Evolutionary conservation across 2,329 filamentous ascomycete genomes (phyloP).

Genomic region (Colletotrichum eremochloae): DNA sequence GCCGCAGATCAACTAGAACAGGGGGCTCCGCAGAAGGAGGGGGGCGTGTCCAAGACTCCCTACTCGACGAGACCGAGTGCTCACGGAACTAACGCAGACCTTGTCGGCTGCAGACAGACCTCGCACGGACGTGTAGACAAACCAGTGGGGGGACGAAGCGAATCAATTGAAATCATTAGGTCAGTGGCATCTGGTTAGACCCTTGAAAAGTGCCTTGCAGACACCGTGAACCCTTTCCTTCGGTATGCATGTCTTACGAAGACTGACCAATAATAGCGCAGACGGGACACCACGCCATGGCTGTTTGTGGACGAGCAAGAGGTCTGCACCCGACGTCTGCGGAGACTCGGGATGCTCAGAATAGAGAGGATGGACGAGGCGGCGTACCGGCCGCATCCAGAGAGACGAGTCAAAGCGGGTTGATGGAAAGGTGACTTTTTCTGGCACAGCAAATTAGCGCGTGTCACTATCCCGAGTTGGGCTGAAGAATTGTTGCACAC

Average conservation of each 20-base stretch:
- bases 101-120: conserved; percentile 19
- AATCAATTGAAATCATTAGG: conserved; percentile 14
- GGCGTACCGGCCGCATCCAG: conserved; percentile 16
- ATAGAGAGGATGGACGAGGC: conserved; percentile 15
- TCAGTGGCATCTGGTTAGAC: conserved; percentile 13
- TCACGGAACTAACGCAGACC: conserved; percentile 8
- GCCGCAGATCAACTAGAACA: conserved; percentile 14
- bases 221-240: background rate
- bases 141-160: background rate
- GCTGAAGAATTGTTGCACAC: conserved; percentile 12
- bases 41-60: background rate
- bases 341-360: conserved; percentile 10
- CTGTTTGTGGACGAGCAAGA: conserved; percentile 2
- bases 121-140: conserved; percentile 18
- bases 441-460: conserved; percentile 19
- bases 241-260: conserved; percentile 9
- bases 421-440: conserved; percentile 1
- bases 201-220: background rate
- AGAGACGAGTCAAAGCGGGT: conserved; percentile 28
- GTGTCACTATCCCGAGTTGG: conserved; percentile 11
- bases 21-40: background rate
- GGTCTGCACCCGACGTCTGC: conserved; percentile 5
- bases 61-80: conserved; percentile 9
- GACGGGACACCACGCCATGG: conserved; percentile 14
- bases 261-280: conserved; percentile 12